Conservation (phyloP, 192 early-diverging fungal species). For the Coemansia sp. region DNA sequence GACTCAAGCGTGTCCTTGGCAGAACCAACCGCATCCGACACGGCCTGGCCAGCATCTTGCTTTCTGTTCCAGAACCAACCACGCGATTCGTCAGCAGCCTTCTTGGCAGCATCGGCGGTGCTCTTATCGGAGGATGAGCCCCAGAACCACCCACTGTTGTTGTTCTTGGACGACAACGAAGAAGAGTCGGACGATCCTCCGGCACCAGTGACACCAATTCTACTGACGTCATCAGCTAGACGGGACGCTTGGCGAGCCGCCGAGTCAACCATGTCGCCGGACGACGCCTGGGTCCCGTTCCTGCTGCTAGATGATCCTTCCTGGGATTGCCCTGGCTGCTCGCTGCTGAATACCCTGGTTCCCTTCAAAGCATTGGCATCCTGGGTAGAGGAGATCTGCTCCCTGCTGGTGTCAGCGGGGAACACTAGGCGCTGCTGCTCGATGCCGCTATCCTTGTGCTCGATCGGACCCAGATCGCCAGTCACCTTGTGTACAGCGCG, state of each 20-base stretch:
- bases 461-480: slow-evolving; percentile 42
- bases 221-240: slow-evolving; percentile 15
- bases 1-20: background rate
- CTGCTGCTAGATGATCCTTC: background rate
- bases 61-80: slow-evolving; percentile 47
- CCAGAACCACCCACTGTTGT: background rate
- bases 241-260: slow-evolving; percentile 7
- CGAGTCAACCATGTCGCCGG: background rate
- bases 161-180: background rate
- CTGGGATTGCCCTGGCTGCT: background rate
- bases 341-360: background rate
- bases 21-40: background rate
- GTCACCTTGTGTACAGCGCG: slow-evolving; percentile 14
- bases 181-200: background rate
- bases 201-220: background rate
- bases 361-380: slow-evolving; percentile 3
- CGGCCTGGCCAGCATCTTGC: slow-evolving; percentile 13
- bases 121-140: background rate
- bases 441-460: slow-evolving; percentile 24
- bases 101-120: slow-evolving; percentile 7
- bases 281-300: background rate
- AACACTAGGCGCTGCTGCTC: background rate
- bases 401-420: background rate
- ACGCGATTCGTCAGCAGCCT: slow-evolving; percentile 22
- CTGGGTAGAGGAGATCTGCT: slow-evolving; percentile 2